These are phyloP conservation scores for Zymoseptoria brevis DNA, from an alignment of 2,329 filamentous ascomycete species.

Conservation along the genomic window DNA sequence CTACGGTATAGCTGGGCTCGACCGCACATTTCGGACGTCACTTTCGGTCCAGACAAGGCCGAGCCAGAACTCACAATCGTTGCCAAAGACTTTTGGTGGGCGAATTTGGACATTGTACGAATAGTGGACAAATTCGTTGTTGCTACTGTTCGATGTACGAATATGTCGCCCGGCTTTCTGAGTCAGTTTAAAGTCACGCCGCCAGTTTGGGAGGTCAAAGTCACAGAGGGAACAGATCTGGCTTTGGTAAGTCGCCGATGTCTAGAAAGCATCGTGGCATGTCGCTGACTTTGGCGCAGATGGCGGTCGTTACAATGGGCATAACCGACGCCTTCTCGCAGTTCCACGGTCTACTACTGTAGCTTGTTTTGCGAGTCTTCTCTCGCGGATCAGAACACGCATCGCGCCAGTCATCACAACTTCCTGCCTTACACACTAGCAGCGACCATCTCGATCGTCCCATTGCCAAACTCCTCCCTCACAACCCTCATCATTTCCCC, in stretches of 20 bases:
- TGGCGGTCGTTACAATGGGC: not conserved
- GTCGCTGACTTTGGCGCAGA: not conserved
- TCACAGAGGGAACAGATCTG: not conserved
- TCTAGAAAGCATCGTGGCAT: not conserved
- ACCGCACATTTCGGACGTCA: not conserved
- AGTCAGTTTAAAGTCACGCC: not conserved
- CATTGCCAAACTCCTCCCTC: conserved; percentile 4
- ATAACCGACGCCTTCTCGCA: not conserved
- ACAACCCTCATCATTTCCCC: conserved; percentile 5
- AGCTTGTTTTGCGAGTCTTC: not conserved
- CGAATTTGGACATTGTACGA: not conserved
- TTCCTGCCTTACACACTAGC: conserved; percentile 4
- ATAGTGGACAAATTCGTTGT: not conserved
- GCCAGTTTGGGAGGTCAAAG: not conserved
- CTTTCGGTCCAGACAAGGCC: not conserved
- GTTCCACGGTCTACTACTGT: not conserved
- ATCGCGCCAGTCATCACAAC: not conserved
- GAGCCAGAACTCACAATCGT: not conserved
- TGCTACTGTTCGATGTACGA: not conserved
- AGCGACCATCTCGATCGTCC: conserved; percentile 3
- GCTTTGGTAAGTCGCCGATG: not conserved
- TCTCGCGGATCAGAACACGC: not conserved
- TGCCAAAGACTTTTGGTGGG: not conserved
- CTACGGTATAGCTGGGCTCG: not conserved
- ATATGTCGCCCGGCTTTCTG: not conserved